A percentile compares a stretch with the other conserved stretches of the same genome.
phyloP scores from a whole-genome alignment of 768 basidiomycete species.

The Mycena vitilis region DNA sequence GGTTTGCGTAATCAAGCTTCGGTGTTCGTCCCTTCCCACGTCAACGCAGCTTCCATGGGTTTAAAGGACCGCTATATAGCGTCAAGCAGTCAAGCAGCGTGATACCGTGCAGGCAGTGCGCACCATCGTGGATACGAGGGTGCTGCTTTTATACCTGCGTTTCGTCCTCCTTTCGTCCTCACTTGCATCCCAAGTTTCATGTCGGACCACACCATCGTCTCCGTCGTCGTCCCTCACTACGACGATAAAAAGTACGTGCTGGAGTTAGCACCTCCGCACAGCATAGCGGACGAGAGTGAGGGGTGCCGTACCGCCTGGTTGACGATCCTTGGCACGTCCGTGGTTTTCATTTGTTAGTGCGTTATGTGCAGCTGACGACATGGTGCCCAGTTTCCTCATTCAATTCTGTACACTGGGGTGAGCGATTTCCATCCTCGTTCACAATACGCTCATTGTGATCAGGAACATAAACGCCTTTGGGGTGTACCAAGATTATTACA shows the following conservation, averaged over 20 bases:
- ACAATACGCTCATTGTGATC: not conserved
- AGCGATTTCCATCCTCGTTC: not conserved
- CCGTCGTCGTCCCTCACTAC: conserved; percentile 7
- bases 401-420: conserved; percentile 32
- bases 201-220: conserved; percentile 26
- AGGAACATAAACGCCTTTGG: conserved; percentile 30
- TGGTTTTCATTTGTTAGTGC: not conserved
- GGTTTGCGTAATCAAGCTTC: conserved; percentile 26
- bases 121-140: conserved; percentile 9
- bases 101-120: conserved; percentile 18
- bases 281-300: conserved; percentile 1
- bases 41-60: conserved; percentile 27
- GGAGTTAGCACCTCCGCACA: conserved; percentile 10
- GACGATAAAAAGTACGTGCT: conserved; percentile 26
- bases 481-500: conserved; percentile 32
- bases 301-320: conserved; percentile 19
- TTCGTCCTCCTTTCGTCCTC: not conserved
- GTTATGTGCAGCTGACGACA: not conserved
- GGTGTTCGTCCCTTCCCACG: conserved; percentile 25
- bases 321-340: conserved; percentile 32
- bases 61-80: conserved; percentile 27
- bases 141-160: conserved; percentile 11
- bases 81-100: conserved; percentile 22
- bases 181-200: not conserved
- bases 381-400: conserved; percentile 23